phyloP scores from a whole-genome alignment of 208 protist genomes.

The Vickermania spadyakhi region DNA sequence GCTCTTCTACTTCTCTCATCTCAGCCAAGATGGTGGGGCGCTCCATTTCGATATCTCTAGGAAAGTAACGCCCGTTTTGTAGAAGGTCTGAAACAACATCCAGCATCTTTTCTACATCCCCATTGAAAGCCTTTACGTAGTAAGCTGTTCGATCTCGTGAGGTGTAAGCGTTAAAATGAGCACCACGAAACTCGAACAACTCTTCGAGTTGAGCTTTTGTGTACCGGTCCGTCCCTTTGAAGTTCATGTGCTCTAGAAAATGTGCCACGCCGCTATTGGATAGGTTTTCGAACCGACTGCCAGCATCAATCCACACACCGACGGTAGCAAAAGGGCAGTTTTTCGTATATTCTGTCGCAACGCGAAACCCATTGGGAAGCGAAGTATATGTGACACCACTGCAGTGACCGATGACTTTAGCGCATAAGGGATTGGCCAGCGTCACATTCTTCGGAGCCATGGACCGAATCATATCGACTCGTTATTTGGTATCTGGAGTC shows the following conservation, averaged over 20 bases:
- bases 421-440: conserved; percentile 32
- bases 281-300: conserved; percentile 94
- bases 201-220: conserved; percentile 89
- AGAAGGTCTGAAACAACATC: conserved; percentile 97
- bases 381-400: conserved; percentile 86
- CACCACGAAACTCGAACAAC: conserved; percentile 95
- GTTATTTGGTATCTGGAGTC: background rate
- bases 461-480: background rate
- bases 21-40: conserved; percentile 94
- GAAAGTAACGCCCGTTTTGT: conserved; percentile 84
- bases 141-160: conserved; percentile 96
- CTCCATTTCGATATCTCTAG: conserved; percentile 89
- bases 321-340: conserved; percentile 91
- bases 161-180: conserved; percentile 98
- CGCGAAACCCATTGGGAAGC: conserved; percentile 94
- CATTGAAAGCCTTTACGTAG: conserved; percentile 93
- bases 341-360: conserved; percentile 93
- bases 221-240: conserved; percentile 95
- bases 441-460: conserved; percentile 40
- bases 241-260: conserved; percentile 99
- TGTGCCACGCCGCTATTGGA: conserved; percentile 97
- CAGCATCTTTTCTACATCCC: conserved; percentile 90
- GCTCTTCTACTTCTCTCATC: conserved; percentile 93
- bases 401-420: conserved; percentile 36
- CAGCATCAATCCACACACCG: conserved; percentile 97